Evolutionary conservation across 2,329 filamentous ascomycete genomes (phyloP), one percentile per base, ranked within the genome.

Genomic region (Penicillium sp.): DNA sequence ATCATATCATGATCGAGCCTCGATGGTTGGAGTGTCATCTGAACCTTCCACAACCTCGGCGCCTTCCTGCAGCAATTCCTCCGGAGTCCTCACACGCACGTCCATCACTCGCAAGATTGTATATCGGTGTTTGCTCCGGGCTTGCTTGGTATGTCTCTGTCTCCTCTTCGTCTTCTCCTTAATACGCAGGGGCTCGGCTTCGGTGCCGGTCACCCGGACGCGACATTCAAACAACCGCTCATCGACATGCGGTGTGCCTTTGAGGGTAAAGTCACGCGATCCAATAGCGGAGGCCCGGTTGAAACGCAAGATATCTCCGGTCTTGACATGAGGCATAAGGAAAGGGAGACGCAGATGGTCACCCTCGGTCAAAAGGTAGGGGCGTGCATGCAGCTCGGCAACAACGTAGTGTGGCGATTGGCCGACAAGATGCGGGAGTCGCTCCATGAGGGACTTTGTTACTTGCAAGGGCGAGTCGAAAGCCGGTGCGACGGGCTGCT

Each of bases 81-180:
- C 76, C 42, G 74, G 45, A 16, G 66, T 69, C 64, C 72, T 76
- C 4, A 94, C 73, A 59, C 76, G 82, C 47, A 96, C 60, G 66
- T 96, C 85, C 59, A 84, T 83, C 48, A 98, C 84, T 58, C 81
- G 76, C 65, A 98, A 60, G 14, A 95, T 77, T 2, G 92, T 98
- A 65, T 84, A 95, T 56, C 78, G 75, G 61, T 94, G 86, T 76
- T 98, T 95, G 72, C 87, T 95, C 70, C 75, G 82, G 7, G 92
- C 83, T 42, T 76, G 79, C 71, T 80, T 86, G 33, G 77, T 75
- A 59, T 77, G 74, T 47, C 79, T 67, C 54, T 77, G 72, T 59
- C 83, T 84, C 71, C 80, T 69, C 76, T 88, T 89, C 54, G 77
- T 90, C 76, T 90, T 90, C 67, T 85, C 73, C 70, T 85, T 85